phyloP scores from a whole-genome alignment of 179 eudicot species.

The Monotropa hypopitys region DNA sequence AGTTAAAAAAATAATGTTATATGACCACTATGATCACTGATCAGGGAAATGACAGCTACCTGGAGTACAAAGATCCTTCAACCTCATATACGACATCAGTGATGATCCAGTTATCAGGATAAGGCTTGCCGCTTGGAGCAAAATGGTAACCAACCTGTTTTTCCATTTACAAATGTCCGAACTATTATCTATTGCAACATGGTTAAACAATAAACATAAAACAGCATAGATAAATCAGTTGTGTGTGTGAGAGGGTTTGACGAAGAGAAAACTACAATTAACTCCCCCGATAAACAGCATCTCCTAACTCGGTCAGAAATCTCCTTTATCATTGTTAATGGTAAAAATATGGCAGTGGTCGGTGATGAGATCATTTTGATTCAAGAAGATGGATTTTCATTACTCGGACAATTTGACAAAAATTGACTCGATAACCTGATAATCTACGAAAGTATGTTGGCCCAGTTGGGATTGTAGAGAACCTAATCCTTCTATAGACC shows the following conservation, averaged over 20 bases:
- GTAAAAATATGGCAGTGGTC: not conserved
- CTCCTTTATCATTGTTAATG: not conserved
- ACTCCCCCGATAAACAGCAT: not conserved
- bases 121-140: conserved; percentile 98
- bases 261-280: not conserved
- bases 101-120: conserved; percentile 96
- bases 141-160: conserved; percentile 94
- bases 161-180: conserved; percentile 38
- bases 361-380: not conserved
- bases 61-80: conserved; percentile 82
- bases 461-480: not conserved
- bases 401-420: not conserved
- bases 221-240: conserved; percentile 3
- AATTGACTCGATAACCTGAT: not conserved
- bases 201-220: conserved; percentile 18
- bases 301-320: not conserved
- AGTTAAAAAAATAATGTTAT: not conserved
- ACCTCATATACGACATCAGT: conserved; percentile 84
- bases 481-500: not conserved
- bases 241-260: not conserved
- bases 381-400: not conserved
- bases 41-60: conserved; percentile 31
- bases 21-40: conserved; percentile 6
- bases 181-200: conserved; percentile 31
- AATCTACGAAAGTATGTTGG: not conserved